A percentile compares a stretch with the other conserved stretches of the same genome.
Evolutionary conservation across 345 rosid genomes (phyloP).

Genomic region (Odontarrhena argentea): DNA sequence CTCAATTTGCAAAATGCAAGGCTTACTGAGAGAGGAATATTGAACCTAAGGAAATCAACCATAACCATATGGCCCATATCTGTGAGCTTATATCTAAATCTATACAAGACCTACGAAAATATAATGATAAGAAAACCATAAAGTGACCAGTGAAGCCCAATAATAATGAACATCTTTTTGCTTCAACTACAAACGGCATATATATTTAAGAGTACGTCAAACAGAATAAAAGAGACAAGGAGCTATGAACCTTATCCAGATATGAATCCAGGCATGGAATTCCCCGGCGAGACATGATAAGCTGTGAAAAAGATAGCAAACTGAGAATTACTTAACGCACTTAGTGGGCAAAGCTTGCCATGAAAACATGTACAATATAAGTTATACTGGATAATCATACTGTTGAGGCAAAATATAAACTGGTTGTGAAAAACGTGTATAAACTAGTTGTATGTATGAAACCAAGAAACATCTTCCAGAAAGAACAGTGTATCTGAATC

Average conservation of each 20-base stretch:
- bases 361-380: slow-evolving; percentile 2
- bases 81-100: slow-evolving; percentile 5
- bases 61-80: neutral
- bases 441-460: slow-evolving; percentile 9
- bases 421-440: neutral
- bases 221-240: slow-evolving; percentile 15
- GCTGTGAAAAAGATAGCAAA: slow-evolving; percentile 49
- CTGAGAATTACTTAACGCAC: slow-evolving; percentile 10
- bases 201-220: slow-evolving; percentile 20
- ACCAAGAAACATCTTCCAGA: slow-evolving; percentile 7
- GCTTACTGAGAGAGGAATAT: slow-evolving; percentile 22
- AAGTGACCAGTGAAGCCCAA: neutral
- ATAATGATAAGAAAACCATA: neutral
- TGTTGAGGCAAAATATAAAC: slow-evolving; percentile 13
- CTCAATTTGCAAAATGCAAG: slow-evolving; percentile 34
- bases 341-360: slow-evolving; percentile 7
- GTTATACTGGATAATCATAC: slow-evolving; percentile 15
- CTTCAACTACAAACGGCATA: neutral
- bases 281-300: slow-evolving; percentile 86
- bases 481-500: slow-evolving; percentile 13
- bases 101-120: neutral
- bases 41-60: slow-evolving; percentile 15
- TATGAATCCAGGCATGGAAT: slow-evolving; percentile 98
- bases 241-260: slow-evolving; percentile 78
- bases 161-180: slow-evolving; percentile 7